phyloP scores from a whole-genome alignment of 2,329 filamentous ascomycete species.

The Grosmannia huntii region DNA sequence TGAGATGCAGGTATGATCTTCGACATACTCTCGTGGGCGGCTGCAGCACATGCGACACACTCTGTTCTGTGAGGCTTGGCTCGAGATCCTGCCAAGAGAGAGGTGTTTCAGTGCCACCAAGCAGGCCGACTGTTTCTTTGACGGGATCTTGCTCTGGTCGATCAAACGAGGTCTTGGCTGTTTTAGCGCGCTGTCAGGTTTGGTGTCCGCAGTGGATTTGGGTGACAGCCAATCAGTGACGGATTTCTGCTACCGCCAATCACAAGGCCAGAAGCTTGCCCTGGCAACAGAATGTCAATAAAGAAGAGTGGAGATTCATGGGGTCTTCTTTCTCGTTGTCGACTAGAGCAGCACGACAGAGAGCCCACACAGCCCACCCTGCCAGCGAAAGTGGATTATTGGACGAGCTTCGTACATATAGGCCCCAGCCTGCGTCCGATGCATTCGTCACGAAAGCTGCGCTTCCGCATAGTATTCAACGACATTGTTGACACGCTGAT shows the following conservation, averaged over 20 bases:
- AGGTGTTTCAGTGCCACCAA: too few species aligned
- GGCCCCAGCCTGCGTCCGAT: constrained; percentile 7
- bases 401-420: background rate
- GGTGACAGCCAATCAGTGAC: background rate
- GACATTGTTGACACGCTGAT: constrained; percentile 20
- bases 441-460: constrained; percentile 16
- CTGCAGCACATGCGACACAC: too few species aligned
- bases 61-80: too few species aligned
- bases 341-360: background rate
- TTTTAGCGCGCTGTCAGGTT: too few species aligned
- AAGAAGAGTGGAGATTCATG: background rate
- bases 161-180: too few species aligned
- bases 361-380: background rate
- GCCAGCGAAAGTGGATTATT: background rate
- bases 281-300: constrained; percentile 2
- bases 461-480: constrained; percentile 15
- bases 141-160: too few species aligned
- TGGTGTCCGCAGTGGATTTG: background rate
- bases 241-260: background rate
- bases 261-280: background rate
- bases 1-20: too few species aligned
- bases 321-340: background rate
- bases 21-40: too few species aligned
- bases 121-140: too few species aligned
- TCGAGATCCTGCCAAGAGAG: too few species aligned